phyloP scores from a whole-genome alignment of 768 basidiomycete genomes.

The Fomitopsis serialis region DNA sequence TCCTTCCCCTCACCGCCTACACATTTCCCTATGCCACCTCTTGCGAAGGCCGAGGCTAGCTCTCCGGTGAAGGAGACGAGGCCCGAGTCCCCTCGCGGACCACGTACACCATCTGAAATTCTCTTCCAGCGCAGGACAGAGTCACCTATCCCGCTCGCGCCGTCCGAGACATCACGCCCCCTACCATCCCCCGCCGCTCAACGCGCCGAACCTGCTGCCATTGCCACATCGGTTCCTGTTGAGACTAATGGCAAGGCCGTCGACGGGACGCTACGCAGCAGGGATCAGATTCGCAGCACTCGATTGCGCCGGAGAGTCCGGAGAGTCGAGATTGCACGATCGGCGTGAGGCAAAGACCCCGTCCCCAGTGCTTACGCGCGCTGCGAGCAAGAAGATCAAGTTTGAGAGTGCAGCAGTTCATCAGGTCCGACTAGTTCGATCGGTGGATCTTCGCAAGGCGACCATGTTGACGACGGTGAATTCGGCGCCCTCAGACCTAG shows the following conservation, averaged over 20 bases:
- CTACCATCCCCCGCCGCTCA: background rate
- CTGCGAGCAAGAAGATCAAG: background rate
- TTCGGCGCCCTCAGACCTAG: slow-evolving; percentile 20
- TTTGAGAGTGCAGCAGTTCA: background rate
- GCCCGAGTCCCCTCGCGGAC: background rate
- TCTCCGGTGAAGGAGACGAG: background rate
- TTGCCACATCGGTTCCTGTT: background rate
- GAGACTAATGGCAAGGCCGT: background rate
- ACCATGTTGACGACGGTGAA: slow-evolving; percentile 20
- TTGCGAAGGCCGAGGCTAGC: background rate
- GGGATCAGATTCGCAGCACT: too few species aligned
- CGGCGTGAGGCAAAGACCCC: background rate
- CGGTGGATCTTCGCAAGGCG: slow-evolving; percentile 4
- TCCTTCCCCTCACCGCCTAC: slow-evolving; percentile 72
- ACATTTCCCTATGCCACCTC: slow-evolving; percentile 61
- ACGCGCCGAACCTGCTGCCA: background rate
- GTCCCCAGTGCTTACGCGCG: background rate
- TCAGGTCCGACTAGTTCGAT: background rate
- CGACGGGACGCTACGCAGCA: background rate
- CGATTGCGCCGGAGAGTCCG: background rate
- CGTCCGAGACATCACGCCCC: background rate
- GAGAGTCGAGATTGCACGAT: background rate
- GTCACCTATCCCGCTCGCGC: background rate
- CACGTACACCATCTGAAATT: background rate
- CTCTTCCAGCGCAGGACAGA: background rate